Conservation (phyloP, 148 eudicot genomes). For the Heliosperma pusillum region DNA sequence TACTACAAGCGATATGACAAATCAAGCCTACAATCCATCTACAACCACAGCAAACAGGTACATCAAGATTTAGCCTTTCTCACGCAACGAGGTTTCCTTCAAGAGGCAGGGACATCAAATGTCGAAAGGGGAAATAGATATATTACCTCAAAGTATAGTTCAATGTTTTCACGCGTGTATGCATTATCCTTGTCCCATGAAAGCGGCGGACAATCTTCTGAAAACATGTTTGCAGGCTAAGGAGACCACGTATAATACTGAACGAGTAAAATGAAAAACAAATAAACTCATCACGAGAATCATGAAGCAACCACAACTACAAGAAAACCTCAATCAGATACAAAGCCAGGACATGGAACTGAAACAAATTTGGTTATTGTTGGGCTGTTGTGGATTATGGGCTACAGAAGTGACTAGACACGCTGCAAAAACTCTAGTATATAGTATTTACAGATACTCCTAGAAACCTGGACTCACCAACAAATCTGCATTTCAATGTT, state of each 20-base stretch:
- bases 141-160: slow-evolving; percentile 86
- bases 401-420: background rate
- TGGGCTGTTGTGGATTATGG: background rate
- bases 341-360: background rate
- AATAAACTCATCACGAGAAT: background rate
- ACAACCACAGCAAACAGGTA: background rate
- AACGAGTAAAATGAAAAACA: background rate
- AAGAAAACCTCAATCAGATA: background rate
- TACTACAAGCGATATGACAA: background rate
- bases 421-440: background rate
- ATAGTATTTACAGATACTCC: background rate
- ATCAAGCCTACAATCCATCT: background rate
- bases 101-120: background rate
- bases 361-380: background rate
- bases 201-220: slow-evolving; percentile 68
- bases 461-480: background rate
- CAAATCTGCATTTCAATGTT: background rate
- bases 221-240: slow-evolving; percentile 86
- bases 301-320: background rate
- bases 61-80: background rate
- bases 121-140: background rate
- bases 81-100: background rate
- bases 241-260: slow-evolving; percentile 29
- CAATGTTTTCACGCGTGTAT: slow-evolving; percentile 79
- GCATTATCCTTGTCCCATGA: slow-evolving; percentile 79